Conservation (phyloP, 2,329 filamentous ascomycete genomes). For the Neonectria punicea region DNA sequence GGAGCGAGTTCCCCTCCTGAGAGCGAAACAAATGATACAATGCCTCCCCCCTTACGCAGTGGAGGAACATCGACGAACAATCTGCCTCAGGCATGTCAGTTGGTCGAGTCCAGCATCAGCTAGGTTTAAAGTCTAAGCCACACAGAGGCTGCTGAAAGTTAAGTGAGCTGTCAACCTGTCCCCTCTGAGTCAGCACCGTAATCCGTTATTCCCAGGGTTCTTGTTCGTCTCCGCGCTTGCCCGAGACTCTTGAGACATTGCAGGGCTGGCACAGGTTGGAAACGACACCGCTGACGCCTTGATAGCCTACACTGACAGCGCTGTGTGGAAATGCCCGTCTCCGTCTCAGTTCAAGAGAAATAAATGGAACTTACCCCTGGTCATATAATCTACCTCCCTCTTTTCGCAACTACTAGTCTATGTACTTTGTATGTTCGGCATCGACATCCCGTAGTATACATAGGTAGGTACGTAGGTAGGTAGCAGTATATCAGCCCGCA, state of each 20-base stretch:
- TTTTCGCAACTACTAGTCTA: too few relatives aligned
- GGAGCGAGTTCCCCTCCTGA: not conserved
- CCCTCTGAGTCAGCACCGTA: constrained; percentile 12
- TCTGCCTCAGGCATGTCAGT: not conserved
- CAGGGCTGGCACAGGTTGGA: constrained; percentile 5
- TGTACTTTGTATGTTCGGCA: too few relatives aligned
- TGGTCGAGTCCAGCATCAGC: not conserved
- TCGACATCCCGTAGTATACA: too few relatives aligned
- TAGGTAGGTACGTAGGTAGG: too few relatives aligned
- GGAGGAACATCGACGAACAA: not conserved
- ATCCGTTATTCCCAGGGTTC: not conserved
- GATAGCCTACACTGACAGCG: not conserved
- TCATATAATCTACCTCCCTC: too few relatives aligned
- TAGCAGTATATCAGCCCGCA: not conserved
- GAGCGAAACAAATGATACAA: not conserved
- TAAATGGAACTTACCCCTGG: too few relatives aligned
- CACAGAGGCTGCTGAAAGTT: constrained; percentile 12
- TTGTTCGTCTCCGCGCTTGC: not conserved
- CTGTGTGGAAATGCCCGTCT: not conserved
- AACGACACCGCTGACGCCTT: not conserved
- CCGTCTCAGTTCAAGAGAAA: too few relatives aligned
- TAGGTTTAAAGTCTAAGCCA: constrained; percentile 7
- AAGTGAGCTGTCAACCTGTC: not conserved
- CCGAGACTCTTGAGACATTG: not conserved
- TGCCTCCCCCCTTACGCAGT: not conserved